Base-by-base conservation (phyloP, 164 flowering plant genomes). In the Annona squamosa region DNA sequence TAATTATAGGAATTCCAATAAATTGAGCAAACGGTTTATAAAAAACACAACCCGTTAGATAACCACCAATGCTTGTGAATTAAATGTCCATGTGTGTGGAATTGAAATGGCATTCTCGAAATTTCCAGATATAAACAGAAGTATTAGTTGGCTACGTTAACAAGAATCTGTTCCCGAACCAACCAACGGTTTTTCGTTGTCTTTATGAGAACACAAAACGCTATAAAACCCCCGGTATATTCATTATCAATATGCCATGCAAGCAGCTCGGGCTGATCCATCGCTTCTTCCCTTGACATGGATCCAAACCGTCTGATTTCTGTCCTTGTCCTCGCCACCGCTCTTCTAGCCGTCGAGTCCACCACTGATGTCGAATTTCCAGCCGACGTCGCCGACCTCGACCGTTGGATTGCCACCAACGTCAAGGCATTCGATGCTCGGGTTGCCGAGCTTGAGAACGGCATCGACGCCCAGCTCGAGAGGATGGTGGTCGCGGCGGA, bases 401-500 rank as follows among this genome's bases (percentile, higher is more conserved):
- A 66, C 46, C 46, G 46, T 66, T 66, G 46, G 46, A 66, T 66
- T 46, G 45, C 7, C 2, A 9, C 9, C n/a, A 43, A 16, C 46
- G 43, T 17, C 17, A 16, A 5, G 12, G 68, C 42, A 44, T 66
- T 43, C 9, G 17, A 42, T 2, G 45, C 17, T 42, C 68, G 68
- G 68, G 4, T 12, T 42, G 61, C 42, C 4, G 59, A 69, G 43
- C 18, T 69, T 1, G 71, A 5, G 9, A 48, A 18, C 5, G 59
- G 71, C 5, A 26, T 48, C 43, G 68, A 37, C 61, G 42, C 63
- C 26, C 17, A 12, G 16, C 73, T 63, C 6, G 88, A 86, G 76
- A 82, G 81, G 0, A 74, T 47, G n/a, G 71, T 86, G 0, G 79
- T 46, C 10, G 69, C 67, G 0, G 93, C 90, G 0, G 88, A 89